phyloP scores from a whole-genome alignment of 441 rosid species.

The Gossypium trilobum region DNA sequence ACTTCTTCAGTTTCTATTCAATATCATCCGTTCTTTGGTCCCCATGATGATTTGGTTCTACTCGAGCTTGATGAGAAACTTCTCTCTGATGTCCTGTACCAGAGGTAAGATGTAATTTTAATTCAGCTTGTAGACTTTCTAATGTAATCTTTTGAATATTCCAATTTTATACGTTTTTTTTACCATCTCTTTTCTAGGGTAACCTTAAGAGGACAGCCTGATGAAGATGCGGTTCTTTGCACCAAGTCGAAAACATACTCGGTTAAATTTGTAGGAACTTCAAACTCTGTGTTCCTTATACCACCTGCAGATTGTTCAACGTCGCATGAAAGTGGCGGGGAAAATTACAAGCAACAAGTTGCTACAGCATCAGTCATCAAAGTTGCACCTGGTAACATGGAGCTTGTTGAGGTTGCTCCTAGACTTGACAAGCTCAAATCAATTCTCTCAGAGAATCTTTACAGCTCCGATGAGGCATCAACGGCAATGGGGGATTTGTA shows the following conservation, averaged over 20 bases:
- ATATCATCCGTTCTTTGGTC: constrained; percentile 61
- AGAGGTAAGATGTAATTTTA: constrained; percentile 30
- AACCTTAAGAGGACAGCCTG: constrained; percentile 63
- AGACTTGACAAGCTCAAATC: constrained; percentile 63
- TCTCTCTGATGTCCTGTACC: constrained; percentile 48
- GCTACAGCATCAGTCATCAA: constrained; percentile 46
- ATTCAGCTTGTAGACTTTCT: not conserved
- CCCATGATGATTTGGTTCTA: constrained; percentile 56
- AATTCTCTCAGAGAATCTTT: constrained; percentile 52
- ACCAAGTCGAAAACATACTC: constrained; percentile 69
- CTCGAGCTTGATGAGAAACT: constrained; percentile 67
- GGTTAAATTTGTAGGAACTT: constrained; percentile 69
- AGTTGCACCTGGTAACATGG: constrained; percentile 63
- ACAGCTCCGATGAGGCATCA: constrained; percentile 32
- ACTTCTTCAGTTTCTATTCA: constrained; percentile 43
- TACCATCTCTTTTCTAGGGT: constrained; percentile 33
- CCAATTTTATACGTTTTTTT: not conserved
- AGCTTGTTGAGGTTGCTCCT: constrained; percentile 77
- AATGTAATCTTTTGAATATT: not conserved
- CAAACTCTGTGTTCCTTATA: constrained; percentile 65
- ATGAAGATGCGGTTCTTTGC: constrained; percentile 87
- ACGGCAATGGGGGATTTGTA: constrained; percentile 32
- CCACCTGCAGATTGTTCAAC: constrained; percentile 42
- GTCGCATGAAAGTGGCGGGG: constrained; percentile 14
- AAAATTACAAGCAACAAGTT: constrained; percentile 12